Evolutionary conservation across 2,329 filamentous ascomycete genomes (phyloP), one percentile per base, ranked within the genome.

Genomic region (Alternaria ethzedia): DNA sequence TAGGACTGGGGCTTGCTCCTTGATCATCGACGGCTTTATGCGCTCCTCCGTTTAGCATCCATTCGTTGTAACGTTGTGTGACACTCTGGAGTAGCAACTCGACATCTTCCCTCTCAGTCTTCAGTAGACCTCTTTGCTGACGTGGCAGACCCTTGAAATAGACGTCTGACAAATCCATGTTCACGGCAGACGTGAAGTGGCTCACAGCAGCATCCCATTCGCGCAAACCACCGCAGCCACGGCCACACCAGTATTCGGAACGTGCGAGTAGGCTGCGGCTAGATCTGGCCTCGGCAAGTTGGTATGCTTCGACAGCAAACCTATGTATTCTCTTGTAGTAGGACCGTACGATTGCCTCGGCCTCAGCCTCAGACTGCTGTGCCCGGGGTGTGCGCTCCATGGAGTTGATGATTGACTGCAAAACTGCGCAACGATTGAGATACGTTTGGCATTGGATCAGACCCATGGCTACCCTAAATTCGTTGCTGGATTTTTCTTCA

Each of bases 191-290:
- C 6, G 26, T 28, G 11, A 70, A 69, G 26, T 69, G 63, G 3
- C 54, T 25, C 4, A n/a, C 28, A 12, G 68, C 68, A 12, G 57
- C 51, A 7, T 43, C 15, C 54, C 59, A 67, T 11, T 69, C 61
- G 17, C 54, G 17, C 3, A 52, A 56, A 9, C 65, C 67, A 7
- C 54, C 68, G 20, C 59, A 65, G 2, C 60, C 71, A 17, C 63
- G 25, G 21, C 69, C 71, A 30, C 58, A 45, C 72, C 72, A 75
- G 50, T 71, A 74, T 44, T 69, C 63, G 23, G 64, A 63, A 2
- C 67, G 59, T 3, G 71, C 69, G 28, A 65, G 64, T 20, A 73
- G 43, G 4, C 63, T 59, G 9, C 45, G 23, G 17, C 61, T 66
- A 5, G 65, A 21, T 17, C 70, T 28, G 1, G 50, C 60, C 28